phyloP scores from a whole-genome alignment of 1,284 basidiomycete genomes.

The Erythrobasidium hasegawianum region DNA sequence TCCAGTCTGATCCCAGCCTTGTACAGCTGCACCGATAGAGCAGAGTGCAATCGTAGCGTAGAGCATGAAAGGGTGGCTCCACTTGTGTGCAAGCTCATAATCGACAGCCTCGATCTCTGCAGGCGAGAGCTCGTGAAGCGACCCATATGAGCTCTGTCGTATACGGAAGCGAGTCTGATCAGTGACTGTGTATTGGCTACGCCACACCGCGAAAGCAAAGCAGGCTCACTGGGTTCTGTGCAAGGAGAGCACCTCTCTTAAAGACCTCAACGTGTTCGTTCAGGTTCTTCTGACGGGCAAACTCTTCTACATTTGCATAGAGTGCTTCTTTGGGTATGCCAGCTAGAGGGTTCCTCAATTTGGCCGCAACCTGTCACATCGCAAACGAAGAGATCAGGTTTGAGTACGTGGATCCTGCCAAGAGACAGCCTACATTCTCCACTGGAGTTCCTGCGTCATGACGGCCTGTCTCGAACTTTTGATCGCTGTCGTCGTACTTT shows the following conservation, averaged over 20 bases:
- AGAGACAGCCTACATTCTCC: neutral
- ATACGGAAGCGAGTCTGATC: no score
- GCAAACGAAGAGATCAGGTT: neutral
- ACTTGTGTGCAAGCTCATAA: constrained; percentile 44
- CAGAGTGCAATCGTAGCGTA: constrained; percentile 46
- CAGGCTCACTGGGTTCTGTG: constrained; percentile 40
- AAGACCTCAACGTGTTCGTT: constrained; percentile 41
- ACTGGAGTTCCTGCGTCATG: neutral
- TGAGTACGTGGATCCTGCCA: no score
- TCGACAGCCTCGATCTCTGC: constrained; percentile 43
- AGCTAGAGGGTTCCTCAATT: constrained; percentile 13
- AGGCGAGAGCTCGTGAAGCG: constrained; percentile 36
- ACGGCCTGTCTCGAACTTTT: neutral
- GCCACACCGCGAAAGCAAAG: neutral
- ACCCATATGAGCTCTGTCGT: neutral
- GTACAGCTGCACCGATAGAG: constrained; percentile 47
- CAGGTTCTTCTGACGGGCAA: constrained; percentile 42
- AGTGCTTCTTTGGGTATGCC: constrained; percentile 4
- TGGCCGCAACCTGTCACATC: neutral
- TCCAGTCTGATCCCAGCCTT: constrained; percentile 52
- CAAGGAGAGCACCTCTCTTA: constrained; percentile 45
- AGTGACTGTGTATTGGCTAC: no score
- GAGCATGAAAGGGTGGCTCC: constrained; percentile 44
- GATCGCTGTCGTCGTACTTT: neutral
- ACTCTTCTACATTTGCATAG: constrained; percentile 38